Evolutionary conservation across 495 filamentous ascomycete species (phyloP), one percentile per base, ranked within the genome.

Genomic region (Daldinia concentrica): DNA sequence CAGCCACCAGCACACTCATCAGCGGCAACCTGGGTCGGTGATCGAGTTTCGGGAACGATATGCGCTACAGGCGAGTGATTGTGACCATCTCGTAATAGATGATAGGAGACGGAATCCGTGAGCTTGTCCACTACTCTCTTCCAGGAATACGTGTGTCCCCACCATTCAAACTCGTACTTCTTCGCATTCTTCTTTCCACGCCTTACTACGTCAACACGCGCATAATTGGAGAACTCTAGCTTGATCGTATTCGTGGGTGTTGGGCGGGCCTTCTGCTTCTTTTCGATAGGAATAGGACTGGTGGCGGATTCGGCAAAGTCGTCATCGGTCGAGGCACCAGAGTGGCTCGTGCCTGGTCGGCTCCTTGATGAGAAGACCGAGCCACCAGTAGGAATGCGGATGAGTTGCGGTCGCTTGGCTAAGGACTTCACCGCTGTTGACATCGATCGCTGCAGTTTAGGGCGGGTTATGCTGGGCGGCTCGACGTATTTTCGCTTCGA

Each of bases 201-300:
- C 37, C 93, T 86, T 68, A 85, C 89, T 62, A 99, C 82, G 68
- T 97, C 92, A 30, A 98, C 89, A 75, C 95, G 93, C 9, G 95
- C 95, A 76, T 99, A 99, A 81, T 99, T 99, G 62, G 93, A 95
- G 78, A 97, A 99, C 74, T 98, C 95, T 36, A 99, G 86, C 77
- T 92, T 91, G 71, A 91, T 91, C 43, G 86, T 91, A 75, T 97
- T 95, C 55, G 87, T 90, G 39, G 83, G 83, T 63, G 82, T 66
- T 80, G 85, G 79, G 74, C 80, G 81, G 52, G 79, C 72, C 36
- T 79, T 73, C 71, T 78, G 76, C 69, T 76, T 69, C 57, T 65
- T 80, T 59, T 76, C 77, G 68, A 76, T 72, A 51, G 76, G 75
- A 62, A 81, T 68, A 27, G 76, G 65, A 50, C 78, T 66, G 36